Evolutionary conservation across 2,329 filamentous ascomycete genomes (phyloP).

Genomic region (Beauveria medogensis): DNA sequence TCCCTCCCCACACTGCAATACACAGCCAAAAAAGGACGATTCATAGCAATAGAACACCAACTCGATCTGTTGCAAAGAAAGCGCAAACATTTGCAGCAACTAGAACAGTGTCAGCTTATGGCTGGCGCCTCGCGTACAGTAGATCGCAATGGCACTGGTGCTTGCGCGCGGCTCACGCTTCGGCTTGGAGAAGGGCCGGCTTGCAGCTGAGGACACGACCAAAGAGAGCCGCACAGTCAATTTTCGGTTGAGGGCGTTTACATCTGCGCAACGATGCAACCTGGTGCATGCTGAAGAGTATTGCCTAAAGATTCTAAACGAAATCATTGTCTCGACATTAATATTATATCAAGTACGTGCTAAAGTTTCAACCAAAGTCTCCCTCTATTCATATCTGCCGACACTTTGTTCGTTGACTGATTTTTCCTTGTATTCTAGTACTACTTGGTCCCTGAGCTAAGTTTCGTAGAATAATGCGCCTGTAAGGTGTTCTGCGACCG

Average conservation of each 20-base stretch:
- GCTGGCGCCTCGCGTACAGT: background rate
- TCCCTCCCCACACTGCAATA: background rate
- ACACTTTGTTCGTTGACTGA: background rate
- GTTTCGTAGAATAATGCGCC: background rate
- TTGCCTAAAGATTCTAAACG: background rate
- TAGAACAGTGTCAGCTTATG: background rate
- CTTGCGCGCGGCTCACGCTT: background rate
- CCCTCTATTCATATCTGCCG: background rate
- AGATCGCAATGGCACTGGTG: background rate
- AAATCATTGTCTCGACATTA: background rate
- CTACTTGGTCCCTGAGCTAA: background rate
- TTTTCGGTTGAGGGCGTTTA: background rate
- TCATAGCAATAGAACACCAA: background rate
- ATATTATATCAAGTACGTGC: background rate
- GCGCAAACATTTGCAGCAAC: background rate
- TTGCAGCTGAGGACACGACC: background rate
- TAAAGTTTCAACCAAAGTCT: background rate
- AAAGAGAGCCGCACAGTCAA: background rate
- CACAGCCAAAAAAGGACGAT: background rate
- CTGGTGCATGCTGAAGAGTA: background rate
- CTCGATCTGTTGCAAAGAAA: background rate
- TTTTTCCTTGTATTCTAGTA: background rate
- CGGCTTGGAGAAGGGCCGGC: background rate
- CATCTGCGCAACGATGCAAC: background rate
- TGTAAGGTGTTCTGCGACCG: background rate